phyloP scores from a whole-genome alignment of 306 rosid species.

The Corylus americana region DNA sequence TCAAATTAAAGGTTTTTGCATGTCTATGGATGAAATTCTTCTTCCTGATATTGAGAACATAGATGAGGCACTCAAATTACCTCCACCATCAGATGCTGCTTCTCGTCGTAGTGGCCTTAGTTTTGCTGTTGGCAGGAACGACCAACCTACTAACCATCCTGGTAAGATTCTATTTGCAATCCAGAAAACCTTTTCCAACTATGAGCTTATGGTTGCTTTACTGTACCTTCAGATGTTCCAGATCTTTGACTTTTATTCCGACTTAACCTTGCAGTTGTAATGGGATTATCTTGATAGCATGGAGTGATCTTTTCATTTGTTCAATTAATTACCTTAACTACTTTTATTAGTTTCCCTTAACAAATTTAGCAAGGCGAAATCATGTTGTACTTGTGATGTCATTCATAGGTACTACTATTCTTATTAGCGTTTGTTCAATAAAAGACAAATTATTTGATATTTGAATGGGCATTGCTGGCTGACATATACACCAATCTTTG shows the following conservation, averaged over 20 bases:
- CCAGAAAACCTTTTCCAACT: not conserved
- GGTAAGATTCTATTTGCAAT: conserved; percentile 41
- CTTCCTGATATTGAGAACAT: conserved; percentile 43
- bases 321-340: not conserved
- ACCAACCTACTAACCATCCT: conserved; percentile 28
- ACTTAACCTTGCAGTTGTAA: not conserved
- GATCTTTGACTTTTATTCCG: not conserved
- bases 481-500: not conserved
- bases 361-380: not conserved
- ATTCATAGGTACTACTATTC: not conserved
- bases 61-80: conserved; percentile 39
- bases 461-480: not conserved
- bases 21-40: conserved; percentile 75
- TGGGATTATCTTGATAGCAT: not conserved
- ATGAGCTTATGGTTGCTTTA: not conserved
- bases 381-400: not conserved
- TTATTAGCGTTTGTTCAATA: too few species aligned
- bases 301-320: not conserved
- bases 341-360: not conserved
- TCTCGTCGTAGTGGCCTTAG: conserved; percentile 75
- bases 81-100: conserved; percentile 35
- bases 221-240: not conserved
- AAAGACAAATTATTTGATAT: not conserved
- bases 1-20: conserved; percentile 59
- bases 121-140: conserved; percentile 67